phyloP scores from a whole-genome alignment of 495 filamentous ascomycete genomes.

The Alectoria sarmentosa region DNA sequence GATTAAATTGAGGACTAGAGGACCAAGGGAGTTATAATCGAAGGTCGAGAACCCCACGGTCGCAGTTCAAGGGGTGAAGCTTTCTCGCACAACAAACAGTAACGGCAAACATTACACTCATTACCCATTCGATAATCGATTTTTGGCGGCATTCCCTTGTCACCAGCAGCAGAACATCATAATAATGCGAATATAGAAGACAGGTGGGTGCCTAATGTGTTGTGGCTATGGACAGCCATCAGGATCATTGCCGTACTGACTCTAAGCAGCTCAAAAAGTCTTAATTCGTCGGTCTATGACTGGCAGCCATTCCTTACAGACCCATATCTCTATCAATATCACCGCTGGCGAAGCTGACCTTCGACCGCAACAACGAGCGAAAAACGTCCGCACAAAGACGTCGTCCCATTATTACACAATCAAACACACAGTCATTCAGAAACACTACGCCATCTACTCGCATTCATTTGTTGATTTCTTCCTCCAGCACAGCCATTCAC shows the following conservation, averaged over 20 bases:
- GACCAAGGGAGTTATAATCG: background rate
- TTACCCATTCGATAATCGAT: constrained; percentile 6
- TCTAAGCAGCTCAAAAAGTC: constrained; percentile 13
- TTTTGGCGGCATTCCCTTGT: background rate
- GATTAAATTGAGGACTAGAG: background rate
- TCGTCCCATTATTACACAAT: constrained; percentile 11
- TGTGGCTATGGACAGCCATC: background rate
- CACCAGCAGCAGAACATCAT: background rate
- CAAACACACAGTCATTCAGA: constrained; percentile 14
- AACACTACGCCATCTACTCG: constrained; percentile 4
- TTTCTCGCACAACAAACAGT: constrained; percentile 11
- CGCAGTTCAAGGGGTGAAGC: constrained; percentile 14
- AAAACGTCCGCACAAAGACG: constrained; percentile 26
- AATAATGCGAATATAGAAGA: constrained; percentile 17
- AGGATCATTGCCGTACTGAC: constrained; percentile 11
- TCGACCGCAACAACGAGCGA: constrained; percentile 25
- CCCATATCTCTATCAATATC: constrained; percentile 7
- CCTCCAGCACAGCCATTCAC: background rate
- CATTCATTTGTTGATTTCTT: background rate
- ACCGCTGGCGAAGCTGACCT: constrained; percentile 25
- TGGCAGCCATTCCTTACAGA: constrained; percentile 23
- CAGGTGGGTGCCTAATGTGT: constrained; percentile 1
- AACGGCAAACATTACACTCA: constrained; percentile 8
- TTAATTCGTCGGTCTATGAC: constrained; percentile 25
- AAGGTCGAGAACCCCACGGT: constrained; percentile 3